Conservation (phyloP, 257 asterid species). For the Nyctanthes arbortristis region DNA sequence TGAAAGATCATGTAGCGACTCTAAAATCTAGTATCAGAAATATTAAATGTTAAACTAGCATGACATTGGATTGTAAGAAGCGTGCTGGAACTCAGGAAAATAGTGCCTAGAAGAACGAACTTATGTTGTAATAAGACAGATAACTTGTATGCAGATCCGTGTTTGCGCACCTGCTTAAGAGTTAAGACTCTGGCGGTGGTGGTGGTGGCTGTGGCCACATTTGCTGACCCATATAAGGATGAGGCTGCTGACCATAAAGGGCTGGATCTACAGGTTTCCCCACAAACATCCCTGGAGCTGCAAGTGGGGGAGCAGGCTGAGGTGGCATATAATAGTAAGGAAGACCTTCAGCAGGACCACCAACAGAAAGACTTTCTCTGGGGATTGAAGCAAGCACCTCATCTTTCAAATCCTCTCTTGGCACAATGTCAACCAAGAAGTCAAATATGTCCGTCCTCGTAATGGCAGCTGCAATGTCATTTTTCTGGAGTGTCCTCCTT, state of each 20-base stretch:
- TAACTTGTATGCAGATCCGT: not conserved
- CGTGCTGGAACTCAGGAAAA: no score
- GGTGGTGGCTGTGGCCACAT: constrained; percentile 92
- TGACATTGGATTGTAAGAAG: no score
- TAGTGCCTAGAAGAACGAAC: not conserved
- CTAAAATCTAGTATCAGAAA: no score
- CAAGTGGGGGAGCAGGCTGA: constrained; percentile 60
- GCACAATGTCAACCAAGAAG: constrained; percentile 94
- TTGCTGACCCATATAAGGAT: constrained; percentile 80
- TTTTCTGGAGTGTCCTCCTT: constrained; percentile 94
- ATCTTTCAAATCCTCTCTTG: constrained; percentile 91
- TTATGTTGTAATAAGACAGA: constrained; percentile 3
- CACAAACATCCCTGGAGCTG: constrained; percentile 70
- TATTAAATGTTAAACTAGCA: no score
- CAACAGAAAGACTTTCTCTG: constrained; percentile 78
- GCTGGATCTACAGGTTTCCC: constrained; percentile 89
- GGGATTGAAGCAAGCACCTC: constrained; percentile 95
- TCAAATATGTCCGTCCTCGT: constrained; percentile 95
- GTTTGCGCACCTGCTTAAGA: constrained; percentile 49
- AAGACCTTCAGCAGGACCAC: constrained; percentile 75
- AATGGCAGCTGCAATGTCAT: constrained; percentile 95
- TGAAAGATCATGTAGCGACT: no score
- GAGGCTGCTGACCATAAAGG: constrained; percentile 78
- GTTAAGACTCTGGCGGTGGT: constrained; percentile 74
- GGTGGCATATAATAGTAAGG: constrained; percentile 88